Base-by-base conservation (phyloP, 2,329 filamentous ascomycete genomes). In the Cryphonectria parasitica region DNA sequence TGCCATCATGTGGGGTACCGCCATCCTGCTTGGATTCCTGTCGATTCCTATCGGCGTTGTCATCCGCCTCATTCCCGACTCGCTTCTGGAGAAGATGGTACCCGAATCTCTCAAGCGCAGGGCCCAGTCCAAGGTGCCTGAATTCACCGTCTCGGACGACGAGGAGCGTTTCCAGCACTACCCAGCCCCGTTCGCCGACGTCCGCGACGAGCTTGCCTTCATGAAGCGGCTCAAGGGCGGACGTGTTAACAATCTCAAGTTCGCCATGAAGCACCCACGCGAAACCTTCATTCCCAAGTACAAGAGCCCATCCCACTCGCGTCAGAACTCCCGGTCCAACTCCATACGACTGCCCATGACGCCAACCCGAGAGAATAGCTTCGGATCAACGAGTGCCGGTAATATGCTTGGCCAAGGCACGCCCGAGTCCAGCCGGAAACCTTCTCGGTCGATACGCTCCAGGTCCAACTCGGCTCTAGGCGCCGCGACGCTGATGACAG, bases 1-100 rank as follows among this genome's bases (percentile, higher is more conserved):
- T 25, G 88, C 87, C n/a, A 82, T 86, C 17, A 91, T 97, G 79
- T 98, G 95, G 96, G 95, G 85, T 10, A 92, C 96, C 75, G 97
- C 94, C 10, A 87, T 99, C 69, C 85, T 96, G 36, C 88, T 97
- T 52, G 94, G 95, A 43, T 84, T 92, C 74, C 81, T 97, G n/a
- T 97, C 95, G 25, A 89, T 98, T 41, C 93, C 94, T 0, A 86
- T 97, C 68, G 96, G 93, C 71, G 85, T 95, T 34, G 83, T 93
- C 43, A 91, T 98, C 71, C 92, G 96, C 64, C 85, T 93, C 36
- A 87, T 98, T 66, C 96, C 96, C 0, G 95, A 98, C 78, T 85
- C 87, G 63, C 81, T 91, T 22, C 77, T 92, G 61, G 79, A 85
- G 64, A 83, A 82, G 60, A 78, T 88, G 70, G 80, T 92, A 56